Conservation (phyloP, 2,329 filamentous ascomycete species). For the Ceratocystis cacaofunesta region DNA sequence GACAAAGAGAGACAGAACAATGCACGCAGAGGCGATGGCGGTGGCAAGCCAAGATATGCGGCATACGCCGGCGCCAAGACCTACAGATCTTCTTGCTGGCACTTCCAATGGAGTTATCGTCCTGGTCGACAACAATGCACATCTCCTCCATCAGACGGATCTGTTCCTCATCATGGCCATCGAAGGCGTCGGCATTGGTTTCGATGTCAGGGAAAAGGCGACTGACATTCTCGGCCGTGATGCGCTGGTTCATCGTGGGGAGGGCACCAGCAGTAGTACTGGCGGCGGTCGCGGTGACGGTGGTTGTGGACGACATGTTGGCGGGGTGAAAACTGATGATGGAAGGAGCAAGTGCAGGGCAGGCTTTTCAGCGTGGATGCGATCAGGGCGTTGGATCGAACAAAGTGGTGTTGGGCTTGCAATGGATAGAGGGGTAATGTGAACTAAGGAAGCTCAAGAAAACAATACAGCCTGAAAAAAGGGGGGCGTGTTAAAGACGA, state of each 20-base stretch:
- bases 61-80: constrained; percentile 24
- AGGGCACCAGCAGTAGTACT: constrained; percentile 30
- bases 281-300: background rate
- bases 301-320: constrained; percentile 18
- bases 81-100: constrained; percentile 95
- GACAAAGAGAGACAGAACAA: background rate
- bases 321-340: background rate
- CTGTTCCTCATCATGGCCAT: constrained; percentile 93
- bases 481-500: background rate
- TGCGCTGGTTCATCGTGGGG: constrained; percentile 32
- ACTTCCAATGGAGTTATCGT: constrained; percentile 85
- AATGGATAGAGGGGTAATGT: constrained; percentile 2
- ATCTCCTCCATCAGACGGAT: constrained; percentile 97
- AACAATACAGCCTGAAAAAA: constrained; percentile 7
- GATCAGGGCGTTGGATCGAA: background rate
- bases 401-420: background rate
- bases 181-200: constrained; percentile 57
- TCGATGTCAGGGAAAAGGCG: constrained; percentile 76
- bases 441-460: background rate
- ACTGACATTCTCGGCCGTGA: constrained; percentile 75
- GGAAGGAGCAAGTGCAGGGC: background rate
- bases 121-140: constrained; percentile 88
- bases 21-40: too few relatives aligned
- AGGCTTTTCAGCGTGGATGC: background rate
- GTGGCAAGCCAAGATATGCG: too few relatives aligned